A percentile compares a stretch with the other conserved stretches of the same genome.
Conservation (phyloP, 2,329 filamentous ascomycete species). For the Calcarisporium arbuscula region DNA sequence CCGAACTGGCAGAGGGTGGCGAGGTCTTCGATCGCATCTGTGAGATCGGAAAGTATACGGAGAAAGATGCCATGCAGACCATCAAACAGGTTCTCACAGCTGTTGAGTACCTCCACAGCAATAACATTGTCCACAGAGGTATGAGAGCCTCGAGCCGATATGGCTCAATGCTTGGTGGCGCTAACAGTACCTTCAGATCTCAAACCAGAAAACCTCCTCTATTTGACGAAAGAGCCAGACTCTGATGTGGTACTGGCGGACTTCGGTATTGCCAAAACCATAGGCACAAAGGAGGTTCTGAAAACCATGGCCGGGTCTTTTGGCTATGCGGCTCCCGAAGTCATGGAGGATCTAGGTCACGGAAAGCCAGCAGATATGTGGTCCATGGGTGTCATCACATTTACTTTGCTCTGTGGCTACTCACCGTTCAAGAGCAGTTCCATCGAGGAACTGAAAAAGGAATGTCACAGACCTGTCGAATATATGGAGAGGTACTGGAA, state of each 20-base stretch:
- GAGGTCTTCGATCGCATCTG: conserved; percentile 98
- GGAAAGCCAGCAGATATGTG: conserved; percentile 99
- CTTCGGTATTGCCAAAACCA: conserved; percentile 97
- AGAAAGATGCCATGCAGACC: conserved; percentile 94
- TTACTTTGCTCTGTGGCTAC: conserved; percentile 95
- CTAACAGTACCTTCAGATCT: conserved; percentile 65
- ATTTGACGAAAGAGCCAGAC: conserved; percentile 65
- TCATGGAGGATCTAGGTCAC: conserved; percentile 96
- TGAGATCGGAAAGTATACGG: conserved; percentile 95
- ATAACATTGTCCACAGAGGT: conserved; percentile 96
- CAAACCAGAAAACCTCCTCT: conserved; percentile 96
- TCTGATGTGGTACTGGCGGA: conserved; percentile 91
- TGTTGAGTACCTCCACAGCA: conserved; percentile 88
- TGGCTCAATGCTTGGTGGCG: conserved; percentile 4
- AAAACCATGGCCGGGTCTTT: conserved; percentile 99
- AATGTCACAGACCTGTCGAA: conserved; percentile 80
- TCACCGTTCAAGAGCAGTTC: conserved; percentile 96
- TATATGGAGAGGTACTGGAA: conserved; percentile 99
- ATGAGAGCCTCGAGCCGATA: too few species aligned
- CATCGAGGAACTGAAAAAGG: conserved; percentile 85
- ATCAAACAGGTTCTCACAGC: conserved; percentile 91
- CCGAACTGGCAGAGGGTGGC: conserved; percentile 88
- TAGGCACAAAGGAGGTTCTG: conserved; percentile 85
- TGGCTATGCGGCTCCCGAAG: conserved; percentile 93
- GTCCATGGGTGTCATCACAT: conserved; percentile 98